Conservation (phyloP, 202 grass and related monocot species). For the Setaria viridis region DNA sequence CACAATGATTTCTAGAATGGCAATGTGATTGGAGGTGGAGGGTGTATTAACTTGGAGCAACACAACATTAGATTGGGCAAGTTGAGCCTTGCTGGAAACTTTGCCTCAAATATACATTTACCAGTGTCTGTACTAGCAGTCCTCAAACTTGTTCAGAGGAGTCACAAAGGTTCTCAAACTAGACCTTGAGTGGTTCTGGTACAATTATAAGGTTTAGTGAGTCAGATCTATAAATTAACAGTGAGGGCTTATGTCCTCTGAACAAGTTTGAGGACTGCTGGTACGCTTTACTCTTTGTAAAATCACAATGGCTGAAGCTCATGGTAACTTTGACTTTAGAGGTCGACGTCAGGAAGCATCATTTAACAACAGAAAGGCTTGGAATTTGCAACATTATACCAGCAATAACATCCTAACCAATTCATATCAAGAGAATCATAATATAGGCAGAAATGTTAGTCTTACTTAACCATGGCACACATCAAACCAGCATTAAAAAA, state of each 20-base stretch:
- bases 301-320: conserved; percentile 3
- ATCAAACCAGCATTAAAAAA: neutral
- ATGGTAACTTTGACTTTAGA: neutral
- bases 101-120: neutral
- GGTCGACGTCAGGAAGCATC: neutral
- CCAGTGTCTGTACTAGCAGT: neutral
- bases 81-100: neutral
- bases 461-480: conserved; percentile 8
- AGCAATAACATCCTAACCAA: neutral
- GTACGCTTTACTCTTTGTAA: neutral
- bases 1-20: neutral
- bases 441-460: neutral
- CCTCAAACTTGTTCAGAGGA: neutral
- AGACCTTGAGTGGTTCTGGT: neutral
- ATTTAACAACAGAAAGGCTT: neutral
- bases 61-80: neutral
- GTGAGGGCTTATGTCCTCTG: neutral
- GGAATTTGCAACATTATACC: neutral
- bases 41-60: neutral
- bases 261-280: neutral
- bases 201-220: neutral
- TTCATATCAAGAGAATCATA: neutral
- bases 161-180: too few relatives aligned
- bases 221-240: neutral
- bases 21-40: neutral